These are phyloP conservation scores for Trypanosoma lewisi DNA, from an alignment of 208 protist species.

Conservation along the genomic window DNA sequence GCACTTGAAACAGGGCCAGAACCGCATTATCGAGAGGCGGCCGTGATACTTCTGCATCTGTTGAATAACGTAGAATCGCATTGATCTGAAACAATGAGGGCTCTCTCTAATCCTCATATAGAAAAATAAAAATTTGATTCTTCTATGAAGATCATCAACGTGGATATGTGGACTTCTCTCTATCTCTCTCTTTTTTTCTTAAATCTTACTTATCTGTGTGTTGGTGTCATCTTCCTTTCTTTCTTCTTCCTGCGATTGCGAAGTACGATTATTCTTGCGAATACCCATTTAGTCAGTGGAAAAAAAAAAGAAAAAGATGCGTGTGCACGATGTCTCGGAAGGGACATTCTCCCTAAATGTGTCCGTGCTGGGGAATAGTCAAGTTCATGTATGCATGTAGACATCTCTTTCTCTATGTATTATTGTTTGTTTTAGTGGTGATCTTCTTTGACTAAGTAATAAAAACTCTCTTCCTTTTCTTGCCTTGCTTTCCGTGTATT, in stretches of 20 bases:
- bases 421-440: too few species aligned
- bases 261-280: too few species aligned
- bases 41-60: slow-evolving; percentile 10
- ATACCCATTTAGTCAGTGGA: too few species aligned
- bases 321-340: too few species aligned
- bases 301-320: too few species aligned
- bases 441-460: too few species aligned
- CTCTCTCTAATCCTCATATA: neutral
- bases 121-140: neutral
- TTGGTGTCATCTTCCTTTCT: neutral
- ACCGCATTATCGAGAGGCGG: slow-evolving; percentile 12
- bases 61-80: slow-evolving; percentile 6
- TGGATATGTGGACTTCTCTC: neutral
- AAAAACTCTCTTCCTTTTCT: too few species aligned
- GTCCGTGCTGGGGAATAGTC: too few species aligned
- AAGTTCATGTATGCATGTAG: too few species aligned
- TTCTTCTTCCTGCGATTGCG: slow-evolving; percentile 20
- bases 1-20: slow-evolving; percentile 16
- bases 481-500: slow-evolving; percentile 1
- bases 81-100: neutral
- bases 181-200: slow-evolving; percentile 7
- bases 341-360: too few species aligned
- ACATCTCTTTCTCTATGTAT: too few species aligned
- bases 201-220: neutral
- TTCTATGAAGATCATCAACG: neutral